Base-by-base conservation (phyloP, 306 rosid species). In the Acacia acuminata region DNA sequence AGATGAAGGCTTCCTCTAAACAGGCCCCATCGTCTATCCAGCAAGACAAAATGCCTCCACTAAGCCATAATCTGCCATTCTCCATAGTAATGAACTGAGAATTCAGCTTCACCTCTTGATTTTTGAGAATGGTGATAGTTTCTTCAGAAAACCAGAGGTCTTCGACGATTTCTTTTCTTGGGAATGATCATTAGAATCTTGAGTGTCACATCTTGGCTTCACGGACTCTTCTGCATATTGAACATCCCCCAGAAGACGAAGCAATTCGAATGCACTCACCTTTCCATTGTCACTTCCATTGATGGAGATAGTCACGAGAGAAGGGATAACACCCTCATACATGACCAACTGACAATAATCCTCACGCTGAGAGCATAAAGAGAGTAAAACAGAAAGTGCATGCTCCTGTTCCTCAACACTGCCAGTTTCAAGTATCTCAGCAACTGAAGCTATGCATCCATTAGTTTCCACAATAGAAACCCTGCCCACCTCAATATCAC, bases 321-420 rank as follows among this genome's bases (percentile, higher is more conserved):
- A 74, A 77, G 97, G 96, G 38, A 93, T 83, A 60, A 95, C 86
- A 56, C 93, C 97, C 85, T 92, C 95, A n/a, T 85, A 70, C 97
- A 92, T 82, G 78, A 90, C 93, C 85, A 93, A 47, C 75, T 78
- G 77, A 72, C 98, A 95, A 77, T 92, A 93, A 16, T 88, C 90
- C 55, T 77, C 71, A 3, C 92, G 90, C 81, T 95, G 96, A 44
- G 98, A 93, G 75, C 98, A 95, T 71, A 95, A 67, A 25, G 95
- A 86, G 85, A 95, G 95, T 15, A 95, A 88, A 85, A 92, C 84
- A 51, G 55, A 79, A 51, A 93, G 89, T n/a, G 98, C 96, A 43
- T 75, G 69, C 84, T 92, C 98, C 81, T 89, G 91, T 53, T 88
- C 91, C 81, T 90, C 93, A 1, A 81, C 76, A 70, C 78, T 83